phyloP scores from a whole-genome alignment of 2,329 filamentous ascomycete species.

The Penicillium brasilianum region DNA sequence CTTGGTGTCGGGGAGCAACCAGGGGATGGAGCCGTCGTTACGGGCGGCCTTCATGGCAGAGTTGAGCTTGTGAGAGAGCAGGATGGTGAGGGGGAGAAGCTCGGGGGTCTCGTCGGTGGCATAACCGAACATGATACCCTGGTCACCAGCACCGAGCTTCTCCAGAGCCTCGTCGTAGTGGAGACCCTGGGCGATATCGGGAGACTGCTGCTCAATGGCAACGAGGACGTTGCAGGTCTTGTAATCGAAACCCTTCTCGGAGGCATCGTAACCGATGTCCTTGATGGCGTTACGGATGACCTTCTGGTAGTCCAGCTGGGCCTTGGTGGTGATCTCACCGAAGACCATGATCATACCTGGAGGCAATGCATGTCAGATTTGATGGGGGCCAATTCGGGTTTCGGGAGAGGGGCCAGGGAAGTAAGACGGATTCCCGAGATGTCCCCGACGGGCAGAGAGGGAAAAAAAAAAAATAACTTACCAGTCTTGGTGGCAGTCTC shows the following conservation, averaged over 20 bases:
- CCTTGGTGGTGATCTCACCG: slow-evolving; percentile 97
- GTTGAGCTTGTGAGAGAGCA: slow-evolving; percentile 97
- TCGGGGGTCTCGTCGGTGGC: slow-evolving; percentile 99
- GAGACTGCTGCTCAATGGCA: slow-evolving; percentile 98
- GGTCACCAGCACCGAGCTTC: slow-evolving; percentile 97
- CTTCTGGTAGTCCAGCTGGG: slow-evolving; percentile 96
- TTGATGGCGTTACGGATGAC: slow-evolving; percentile 93
- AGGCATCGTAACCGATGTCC: slow-evolving; percentile 98
- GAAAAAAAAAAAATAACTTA: slow-evolving; percentile 45
- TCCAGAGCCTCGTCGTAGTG: slow-evolving; percentile 98
- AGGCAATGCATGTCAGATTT: slow-evolving; percentile 20
- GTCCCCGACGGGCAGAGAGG: no score
- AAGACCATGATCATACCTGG: slow-evolving; percentile 92
- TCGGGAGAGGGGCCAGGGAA: not conserved
- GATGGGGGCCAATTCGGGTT: slow-evolving; percentile 6
- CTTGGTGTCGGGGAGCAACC: slow-evolving; percentile 99
- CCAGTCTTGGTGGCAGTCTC: slow-evolving; percentile 99
- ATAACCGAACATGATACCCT: slow-evolving; percentile 99
- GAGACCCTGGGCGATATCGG: slow-evolving; percentile 98
- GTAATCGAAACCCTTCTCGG: slow-evolving; percentile 98
- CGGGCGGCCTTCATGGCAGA: slow-evolving; percentile 89
- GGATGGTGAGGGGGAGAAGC: slow-evolving; percentile 90
- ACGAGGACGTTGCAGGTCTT: slow-evolving; percentile 99
- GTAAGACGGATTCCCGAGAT: not conserved
- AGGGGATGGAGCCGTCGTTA: slow-evolving; percentile 83